Conservation (phyloP, 192 early-diverging fungal species). For the Chytriomyces sp. region DNA sequence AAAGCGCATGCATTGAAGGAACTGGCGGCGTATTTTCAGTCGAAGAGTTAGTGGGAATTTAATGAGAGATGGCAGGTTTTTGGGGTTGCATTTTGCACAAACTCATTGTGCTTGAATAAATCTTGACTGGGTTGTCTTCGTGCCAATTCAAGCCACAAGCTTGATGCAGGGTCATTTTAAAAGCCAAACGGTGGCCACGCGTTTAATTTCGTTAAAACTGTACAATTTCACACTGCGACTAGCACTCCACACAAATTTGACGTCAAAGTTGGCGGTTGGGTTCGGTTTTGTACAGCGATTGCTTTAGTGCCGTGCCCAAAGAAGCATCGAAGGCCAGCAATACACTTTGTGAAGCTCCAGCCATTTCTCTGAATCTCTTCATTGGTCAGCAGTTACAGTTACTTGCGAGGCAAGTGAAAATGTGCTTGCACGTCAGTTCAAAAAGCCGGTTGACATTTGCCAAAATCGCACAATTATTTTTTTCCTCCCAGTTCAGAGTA, state of each 20-base stretch:
- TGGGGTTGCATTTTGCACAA: too few relatives aligned
- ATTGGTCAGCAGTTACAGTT: slow-evolving; percentile 42
- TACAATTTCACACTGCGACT: slow-evolving; percentile 47
- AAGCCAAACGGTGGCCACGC: slow-evolving; percentile 46
- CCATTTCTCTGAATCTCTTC: slow-evolving; percentile 47
- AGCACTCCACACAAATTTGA: slow-evolving; percentile 48
- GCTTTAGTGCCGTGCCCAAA: not conserved
- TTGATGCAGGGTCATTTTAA: not conserved
- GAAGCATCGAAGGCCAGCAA: not conserved
- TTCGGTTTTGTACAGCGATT: slow-evolving; percentile 1
- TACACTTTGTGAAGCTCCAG: slow-evolving; percentile 46
- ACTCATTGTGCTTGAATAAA: not conserved
- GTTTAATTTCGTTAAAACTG: slow-evolving; percentile 42
- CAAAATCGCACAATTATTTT: slow-evolving; percentile 65
- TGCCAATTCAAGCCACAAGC: not conserved
- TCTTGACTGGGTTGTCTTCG: not conserved
- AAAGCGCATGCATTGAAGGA: slow-evolving; percentile 28
- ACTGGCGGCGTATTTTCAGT: slow-evolving; percentile 40
- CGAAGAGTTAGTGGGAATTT: not conserved
- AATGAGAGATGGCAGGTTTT: too few relatives aligned
- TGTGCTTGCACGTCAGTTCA: slow-evolving; percentile 66
- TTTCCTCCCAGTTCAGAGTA: slow-evolving; percentile 67
- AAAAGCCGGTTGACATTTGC: slow-evolving; percentile 71
- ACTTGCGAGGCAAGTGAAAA: slow-evolving; percentile 32
- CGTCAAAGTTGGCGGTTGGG: slow-evolving; percentile 16